Conservation (phyloP, 345 rosid genomes). For the Toxicodendron radicans region DNA sequence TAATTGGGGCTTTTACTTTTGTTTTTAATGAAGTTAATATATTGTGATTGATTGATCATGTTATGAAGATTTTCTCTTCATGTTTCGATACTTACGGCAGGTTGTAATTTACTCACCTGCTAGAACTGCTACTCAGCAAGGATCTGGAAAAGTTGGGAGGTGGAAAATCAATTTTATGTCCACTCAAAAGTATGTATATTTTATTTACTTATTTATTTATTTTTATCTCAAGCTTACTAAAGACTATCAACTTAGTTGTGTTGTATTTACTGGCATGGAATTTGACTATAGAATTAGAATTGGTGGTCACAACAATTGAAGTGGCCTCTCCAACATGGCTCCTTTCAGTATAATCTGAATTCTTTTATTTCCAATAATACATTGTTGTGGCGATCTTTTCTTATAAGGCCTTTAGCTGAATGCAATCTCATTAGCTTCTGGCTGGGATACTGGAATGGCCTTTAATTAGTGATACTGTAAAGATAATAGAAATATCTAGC, state of each 20-base stretch:
- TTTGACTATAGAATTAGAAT: not conserved
- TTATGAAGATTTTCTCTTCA: not conserved
- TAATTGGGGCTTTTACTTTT: not conserved
- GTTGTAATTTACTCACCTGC: slow-evolving; percentile 93
- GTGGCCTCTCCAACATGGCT: not conserved
- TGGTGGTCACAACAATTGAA: not conserved
- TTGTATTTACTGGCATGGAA: not conserved
- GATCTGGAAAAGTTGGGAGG: slow-evolving; percentile 92
- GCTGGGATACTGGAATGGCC: not conserved
- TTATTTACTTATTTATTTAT: too few species aligned
- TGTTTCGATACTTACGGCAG: slow-evolving; percentile 36
- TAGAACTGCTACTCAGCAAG: slow-evolving; percentile 90
- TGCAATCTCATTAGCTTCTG: not conserved
- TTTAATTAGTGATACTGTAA: not conserved
- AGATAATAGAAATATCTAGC: not conserved
- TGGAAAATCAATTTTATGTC: slow-evolving; percentile 96
- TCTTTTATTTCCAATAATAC: not conserved
- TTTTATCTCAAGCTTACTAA: too few species aligned
- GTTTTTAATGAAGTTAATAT: not conserved
- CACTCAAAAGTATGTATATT: slow-evolving; percentile 66
- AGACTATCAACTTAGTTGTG: not conserved
- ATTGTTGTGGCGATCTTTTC: not conserved
- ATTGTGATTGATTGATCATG: too few species aligned
- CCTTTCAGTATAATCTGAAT: not conserved
- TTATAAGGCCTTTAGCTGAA: not conserved